Evolutionary conservation across 1,284 basidiomycete species (phyloP).

Genomic region (Irpex lacteus): DNA sequence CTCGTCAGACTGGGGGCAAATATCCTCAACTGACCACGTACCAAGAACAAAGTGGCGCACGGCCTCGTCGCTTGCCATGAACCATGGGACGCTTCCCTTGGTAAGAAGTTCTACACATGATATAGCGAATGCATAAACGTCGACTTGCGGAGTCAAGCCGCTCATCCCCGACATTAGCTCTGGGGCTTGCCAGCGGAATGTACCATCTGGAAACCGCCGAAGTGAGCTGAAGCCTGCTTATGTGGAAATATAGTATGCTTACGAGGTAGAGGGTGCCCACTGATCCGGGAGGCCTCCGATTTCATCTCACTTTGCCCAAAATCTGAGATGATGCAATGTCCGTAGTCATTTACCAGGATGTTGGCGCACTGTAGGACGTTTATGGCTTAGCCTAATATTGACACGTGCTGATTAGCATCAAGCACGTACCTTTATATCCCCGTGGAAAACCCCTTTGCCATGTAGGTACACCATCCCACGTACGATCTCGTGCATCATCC

Average conservation of each 20-base stretch:
- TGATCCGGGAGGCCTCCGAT: constrained; percentile 61
- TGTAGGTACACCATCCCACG: constrained; percentile 79
- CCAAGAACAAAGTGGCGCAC: constrained; percentile 61
- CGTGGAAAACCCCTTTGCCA: constrained; percentile 60
- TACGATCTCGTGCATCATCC: constrained; percentile 68
- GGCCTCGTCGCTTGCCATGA: constrained; percentile 51
- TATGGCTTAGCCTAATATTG: not conserved
- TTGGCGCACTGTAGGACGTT: constrained; percentile 54
- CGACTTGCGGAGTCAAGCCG: constrained; percentile 54
- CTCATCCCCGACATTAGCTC: constrained; percentile 58
- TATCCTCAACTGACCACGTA: constrained; percentile 29
- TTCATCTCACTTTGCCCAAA: constrained; percentile 81
- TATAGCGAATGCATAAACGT: constrained; percentile 75
- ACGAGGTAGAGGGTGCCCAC: constrained; percentile 53
- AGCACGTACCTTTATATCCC: constrained; percentile 61
- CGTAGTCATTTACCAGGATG: constrained; percentile 65
- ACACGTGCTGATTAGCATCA: not conserved
- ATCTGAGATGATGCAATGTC: constrained; percentile 69
- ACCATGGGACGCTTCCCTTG: constrained; percentile 64
- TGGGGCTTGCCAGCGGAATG: constrained; percentile 71
- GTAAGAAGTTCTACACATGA: constrained; percentile 67
- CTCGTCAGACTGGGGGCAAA: constrained; percentile 1
- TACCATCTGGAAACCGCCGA: constrained; percentile 41
- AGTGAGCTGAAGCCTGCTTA: constrained; percentile 3
- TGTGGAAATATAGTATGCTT: constrained; percentile 25